Evolutionary conservation across 805 yeast genomes (phyloP), one percentile per base, ranked within the genome.

Genomic region (Suhomyces faveliae): DNA sequence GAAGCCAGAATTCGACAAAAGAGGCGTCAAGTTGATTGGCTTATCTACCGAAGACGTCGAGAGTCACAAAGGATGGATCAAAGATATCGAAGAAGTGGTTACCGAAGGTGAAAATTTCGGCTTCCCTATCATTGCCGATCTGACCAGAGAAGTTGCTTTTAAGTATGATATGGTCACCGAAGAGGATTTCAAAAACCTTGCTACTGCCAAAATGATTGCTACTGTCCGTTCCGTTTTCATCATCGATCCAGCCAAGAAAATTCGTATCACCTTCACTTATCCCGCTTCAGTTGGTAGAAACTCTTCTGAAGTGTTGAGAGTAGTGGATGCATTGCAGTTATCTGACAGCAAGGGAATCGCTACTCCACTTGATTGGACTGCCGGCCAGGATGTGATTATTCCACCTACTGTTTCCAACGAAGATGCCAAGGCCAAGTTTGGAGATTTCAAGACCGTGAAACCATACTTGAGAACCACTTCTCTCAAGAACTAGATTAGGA

Each of bases 221-320:
- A 85, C 89, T 40, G 81, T 84, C 54, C 76, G 90, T 66, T 82
- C 88, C 7, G 89, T 84, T 13, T 84, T 83, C 64, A 74, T 84
- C 58, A 83, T 85, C 63, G 89, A 84, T 65, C 87, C 88, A 49
- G 63, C 70, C 48, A 82, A 83, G 67, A 81, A 76, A 55, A 74
- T 84, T 49, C 73, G 89, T 65, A 71, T 83, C 60, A 79, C 74
- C 49, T 71, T 85, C 65, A 70, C 87, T 20, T 85, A 84, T 65
- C 90, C 89, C 35, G 85, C 89, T 37, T 80, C 87, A 9, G 79
- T 85, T 35, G 89, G 90, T 53, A 76, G 90, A 72, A 84, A 84
- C 75, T 81, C 89, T 20, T 85, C 88, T 44, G 90, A 84, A 64
- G 81, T 84, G 35, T 73, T 85, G 61, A 72, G 90, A 66, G 85